Base-by-base conservation (phyloP, 768 basidiomycete genomes). In the Boletus rufocinnamomeus region DNA sequence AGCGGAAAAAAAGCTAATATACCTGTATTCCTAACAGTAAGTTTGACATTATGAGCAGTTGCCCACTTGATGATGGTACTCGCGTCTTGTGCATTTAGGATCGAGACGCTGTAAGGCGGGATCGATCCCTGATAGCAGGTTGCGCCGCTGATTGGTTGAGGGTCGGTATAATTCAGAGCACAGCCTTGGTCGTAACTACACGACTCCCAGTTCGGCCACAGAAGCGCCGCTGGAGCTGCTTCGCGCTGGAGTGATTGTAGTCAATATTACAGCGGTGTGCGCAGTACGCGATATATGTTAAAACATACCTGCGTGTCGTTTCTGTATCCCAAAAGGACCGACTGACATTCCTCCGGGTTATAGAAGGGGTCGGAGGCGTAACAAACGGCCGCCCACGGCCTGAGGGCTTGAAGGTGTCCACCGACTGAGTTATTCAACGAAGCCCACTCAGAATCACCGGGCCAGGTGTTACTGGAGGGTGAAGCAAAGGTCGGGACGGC, bases 11-110 rank as follows among this genome's bases (percentile, higher is more conserved):
- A n/a, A 8, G 21, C 21, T 1, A 45, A 45, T 19, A 16, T 16
- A 70, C 68, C 68, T 21, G 68, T 69, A 16, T 65, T 70, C 51
- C 61, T 70, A 1, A 65, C 37, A 9, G 63, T 65, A 13, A 70
- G 34, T 44, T 69, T 70, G 17, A 70, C 46, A 0, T 62, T 48
- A 35, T 66, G 57, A 19, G 57, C 41, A 7, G 56, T 60, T 3
- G 68, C 68, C 68, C 68, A 69, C 16, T 60, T 45, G 47, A 63
- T 10, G 37, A 70, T 7, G 16, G 21, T 41, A 9, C 66, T 70
- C 17, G 68, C 68, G 14, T 69, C 68, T 21, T 59, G 45, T 2
- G 68, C 63, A 53, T 56, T 49, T 3, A 25, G 25, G 25, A 69
- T 70, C 10, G 57, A 27, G 48, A 65, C 19, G 19, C 66, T 63